Evolutionary conservation across 306 rosid genomes (phyloP).

Genomic region (Casuarina glauca): DNA sequence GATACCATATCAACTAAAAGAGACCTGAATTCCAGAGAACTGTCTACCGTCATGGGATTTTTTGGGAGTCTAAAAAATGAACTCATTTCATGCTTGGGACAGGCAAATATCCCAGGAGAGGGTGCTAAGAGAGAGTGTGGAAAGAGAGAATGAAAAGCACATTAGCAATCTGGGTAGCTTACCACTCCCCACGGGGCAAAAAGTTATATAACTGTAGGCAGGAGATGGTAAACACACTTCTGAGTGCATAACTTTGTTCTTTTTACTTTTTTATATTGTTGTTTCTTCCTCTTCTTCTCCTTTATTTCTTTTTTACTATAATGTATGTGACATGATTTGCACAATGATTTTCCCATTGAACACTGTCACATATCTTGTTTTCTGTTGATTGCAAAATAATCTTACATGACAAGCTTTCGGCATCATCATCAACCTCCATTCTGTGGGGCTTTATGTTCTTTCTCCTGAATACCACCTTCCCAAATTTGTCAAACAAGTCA

Average conservation of each 20-base stretch:
- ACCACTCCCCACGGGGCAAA: background rate
- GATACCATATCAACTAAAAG: background rate
- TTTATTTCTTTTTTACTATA: no score
- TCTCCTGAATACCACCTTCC: constrained; percentile 77
- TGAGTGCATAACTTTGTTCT: background rate
- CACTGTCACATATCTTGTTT: background rate
- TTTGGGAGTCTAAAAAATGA: background rate
- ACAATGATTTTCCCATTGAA: background rate
- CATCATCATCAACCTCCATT: constrained; percentile 85
- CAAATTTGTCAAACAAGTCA: constrained; percentile 75
- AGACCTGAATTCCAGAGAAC: background rate
- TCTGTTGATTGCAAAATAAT: constrained; percentile 20
- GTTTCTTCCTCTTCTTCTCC: background rate
- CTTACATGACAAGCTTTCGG: constrained; percentile 95
- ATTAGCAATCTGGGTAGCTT: background rate
- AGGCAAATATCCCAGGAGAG: background rate
- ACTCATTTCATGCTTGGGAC: background rate
- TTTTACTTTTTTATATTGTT: background rate
- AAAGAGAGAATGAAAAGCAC: background rate
- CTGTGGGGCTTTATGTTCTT: constrained; percentile 57
- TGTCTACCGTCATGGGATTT: background rate
- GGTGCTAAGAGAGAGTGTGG: background rate
- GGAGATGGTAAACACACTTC: background rate
- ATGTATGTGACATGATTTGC: background rate
- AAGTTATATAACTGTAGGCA: background rate